Evolutionary conservation across 2,329 filamentous ascomycete species (phyloP), one percentile per base, ranked within the genome.

Genomic region (Pyrenochaeta sp.): DNA sequence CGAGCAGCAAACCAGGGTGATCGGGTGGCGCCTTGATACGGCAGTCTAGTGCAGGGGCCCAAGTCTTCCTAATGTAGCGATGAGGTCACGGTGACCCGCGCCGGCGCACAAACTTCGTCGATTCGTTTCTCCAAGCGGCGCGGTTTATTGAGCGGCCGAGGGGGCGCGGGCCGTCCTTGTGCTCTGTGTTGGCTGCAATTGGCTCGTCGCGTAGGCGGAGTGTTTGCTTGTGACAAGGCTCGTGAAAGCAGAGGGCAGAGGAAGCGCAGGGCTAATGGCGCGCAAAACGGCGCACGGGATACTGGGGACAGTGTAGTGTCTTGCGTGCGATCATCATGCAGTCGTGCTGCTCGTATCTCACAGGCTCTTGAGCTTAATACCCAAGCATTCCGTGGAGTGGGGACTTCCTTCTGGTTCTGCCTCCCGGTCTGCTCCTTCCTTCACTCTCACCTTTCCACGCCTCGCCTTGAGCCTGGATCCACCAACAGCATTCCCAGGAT

Each of bases 251-350:
- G n/a, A n/a, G n/a, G n/a, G n/a, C n/a, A n/a, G n/a, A n/a, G n/a
- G n/a, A n/a, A n/a, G n/a, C n/a, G 32, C 46, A 38, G 29, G 42
- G 42, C 30, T 37, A 27, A 32, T 38, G 35, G 44, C 22, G 45
- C 24, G 35, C 44, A 45, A 49, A 46, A n/a, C 31, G 35, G 37
- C 21, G 23, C 20, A 17, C 23, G 37, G 30, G 18, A 32, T n/a
- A 19, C 6, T n/a, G n/a, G n/a, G n/a, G n/a, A n/a, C n/a, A 19
- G 30, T 2, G 30, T 13, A 31, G 8, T 15, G 5, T 10, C 30
- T 32, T 17, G 13, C 23, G 41, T 48, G 44, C 28, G 28, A 48
- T 48, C 36, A 44, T 48, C 19, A 26, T 51, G 48, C 41, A 48
- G 44, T 19, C 3, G 23, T 35, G 22, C 18, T 34, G 10, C 21